A percentile compares a stretch with the other conserved stretches of the same genome.
Evolutionary conservation across 805 yeast species (phyloP).

Genomic region (Ogataea saltuana): DNA sequence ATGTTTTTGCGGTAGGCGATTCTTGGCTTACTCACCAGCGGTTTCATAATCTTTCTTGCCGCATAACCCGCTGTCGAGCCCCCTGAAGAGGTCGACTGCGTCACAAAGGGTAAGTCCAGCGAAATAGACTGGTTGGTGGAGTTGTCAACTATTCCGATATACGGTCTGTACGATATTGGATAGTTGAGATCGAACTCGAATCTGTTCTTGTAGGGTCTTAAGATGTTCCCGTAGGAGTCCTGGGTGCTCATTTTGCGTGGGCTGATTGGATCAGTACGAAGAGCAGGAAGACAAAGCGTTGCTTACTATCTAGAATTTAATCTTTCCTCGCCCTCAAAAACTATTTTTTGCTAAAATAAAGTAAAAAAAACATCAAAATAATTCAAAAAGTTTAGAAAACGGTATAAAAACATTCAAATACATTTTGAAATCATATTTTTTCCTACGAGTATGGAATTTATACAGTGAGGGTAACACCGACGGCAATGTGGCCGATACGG

Average conservation of each 20-base stretch:
- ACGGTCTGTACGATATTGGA: conserved; percentile 36
- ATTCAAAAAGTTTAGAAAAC: too few species aligned
- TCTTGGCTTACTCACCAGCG: conserved; percentile 24
- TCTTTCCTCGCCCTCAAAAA: too few species aligned
- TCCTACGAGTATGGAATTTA: too few species aligned
- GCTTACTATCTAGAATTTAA: too few species aligned
- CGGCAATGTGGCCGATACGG: too few species aligned
- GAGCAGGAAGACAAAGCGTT: background rate
- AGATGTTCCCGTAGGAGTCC: conserved; percentile 26
- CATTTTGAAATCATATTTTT: too few species aligned
- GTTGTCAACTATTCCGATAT: conserved; percentile 38
- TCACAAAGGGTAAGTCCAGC: conserved; percentile 32
- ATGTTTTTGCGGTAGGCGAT: conserved; percentile 38
- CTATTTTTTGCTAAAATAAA: too few species aligned
- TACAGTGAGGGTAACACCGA: too few species aligned
- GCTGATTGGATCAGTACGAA: too few species aligned
- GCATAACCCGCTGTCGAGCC: conserved; percentile 14
- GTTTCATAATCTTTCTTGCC: conserved; percentile 23
- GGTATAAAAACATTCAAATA: too few species aligned
- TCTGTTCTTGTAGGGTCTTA: conserved; percentile 36
- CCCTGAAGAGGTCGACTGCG: conserved; percentile 14
- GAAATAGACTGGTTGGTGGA: conserved; percentile 37
- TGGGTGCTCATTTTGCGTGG: conserved; percentile 26
- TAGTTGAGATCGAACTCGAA: conserved; percentile 37
- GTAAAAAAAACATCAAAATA: too few species aligned